Evolutionary conservation across 2,329 filamentous ascomycete genomes (phyloP), one percentile per base, ranked within the genome.

Genomic region (Fusarium bulbicola): DNA sequence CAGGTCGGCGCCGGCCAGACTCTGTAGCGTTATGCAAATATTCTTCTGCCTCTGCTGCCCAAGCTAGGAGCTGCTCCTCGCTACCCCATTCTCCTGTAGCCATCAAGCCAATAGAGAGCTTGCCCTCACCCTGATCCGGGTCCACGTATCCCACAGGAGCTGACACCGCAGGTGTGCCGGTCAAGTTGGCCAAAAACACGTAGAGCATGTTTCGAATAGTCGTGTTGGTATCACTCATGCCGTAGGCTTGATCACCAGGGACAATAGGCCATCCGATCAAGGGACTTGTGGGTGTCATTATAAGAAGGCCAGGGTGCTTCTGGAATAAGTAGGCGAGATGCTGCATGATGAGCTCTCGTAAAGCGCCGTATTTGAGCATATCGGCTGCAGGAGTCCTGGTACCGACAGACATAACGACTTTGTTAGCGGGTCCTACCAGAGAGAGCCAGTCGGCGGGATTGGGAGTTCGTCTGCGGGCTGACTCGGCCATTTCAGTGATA

Each of bases 181-280:
- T 90, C 75, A 94, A 91, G 81, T 98, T 98, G 12, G 95, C 92
- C 40, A 97, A 82, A 88, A 93, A 97, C 21, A 93, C 91, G 82
- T 94, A 97, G 81, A 92, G 90, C 94, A 97, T 97, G 78, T 89
- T 93, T 32, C 88, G 85, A n/a, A 97, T 84, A 21, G 90, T 91
- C 68, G 84, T 85, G 79, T 96, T 94, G 1, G 87, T 91, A 80
- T 98, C 92, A 42, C 87, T 91, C 74, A 94, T 85, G 6, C 95
- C 95, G 77, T 95, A 91, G n/a, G 84, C 84, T 21, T 90, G 84
- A 45, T 93, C 91, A 14, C 84, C 86, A 3, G 85, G 81, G 16
- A 80, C 68, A 30, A 91, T 90, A 46, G 89, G 88, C 92, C 93
- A 97, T 16, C 95, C 95, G 1, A 90, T 86, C 66, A 92, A 88